These are phyloP conservation scores for Clitopilus passeckerianus DNA, from an alignment of 768 basidiomycete species.

Conservation along the genomic window DNA sequence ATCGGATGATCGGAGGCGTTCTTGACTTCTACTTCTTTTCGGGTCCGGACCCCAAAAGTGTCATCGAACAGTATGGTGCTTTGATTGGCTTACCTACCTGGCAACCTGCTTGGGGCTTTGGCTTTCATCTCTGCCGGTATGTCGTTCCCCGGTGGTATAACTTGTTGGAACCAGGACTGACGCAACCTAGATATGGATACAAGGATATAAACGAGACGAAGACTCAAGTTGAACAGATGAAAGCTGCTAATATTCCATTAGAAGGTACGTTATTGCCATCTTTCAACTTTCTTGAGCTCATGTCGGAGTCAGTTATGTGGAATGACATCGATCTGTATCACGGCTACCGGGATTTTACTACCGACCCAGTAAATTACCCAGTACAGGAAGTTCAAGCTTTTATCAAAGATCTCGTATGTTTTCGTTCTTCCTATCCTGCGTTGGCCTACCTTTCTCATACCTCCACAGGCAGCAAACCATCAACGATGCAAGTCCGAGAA, in stretches of 20 bases:
- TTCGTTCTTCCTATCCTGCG: neutral
- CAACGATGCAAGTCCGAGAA: conserved; percentile 35
- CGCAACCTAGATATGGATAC: conserved; percentile 30
- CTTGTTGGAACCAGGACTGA: no score
- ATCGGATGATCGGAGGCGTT: conserved; percentile 69
- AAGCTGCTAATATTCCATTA: conserved; percentile 68
- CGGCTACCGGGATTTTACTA: conserved; percentile 63
- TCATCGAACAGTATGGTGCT: conserved; percentile 66
- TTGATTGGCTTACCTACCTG: conserved; percentile 64
- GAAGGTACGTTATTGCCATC: conserved; percentile 40
- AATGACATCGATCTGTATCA: conserved; percentile 76
- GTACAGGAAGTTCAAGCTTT: conserved; percentile 46
- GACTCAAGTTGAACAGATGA: conserved; percentile 48
- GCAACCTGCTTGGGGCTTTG: conserved; percentile 74
- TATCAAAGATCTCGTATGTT: conserved; percentile 47
- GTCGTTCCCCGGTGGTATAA: no score
- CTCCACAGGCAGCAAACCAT: conserved; percentile 32
- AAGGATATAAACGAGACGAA: conserved; percentile 50
- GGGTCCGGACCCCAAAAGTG: conserved; percentile 48
- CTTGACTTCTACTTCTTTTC: conserved; percentile 78
- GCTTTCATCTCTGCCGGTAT: conserved; percentile 70
- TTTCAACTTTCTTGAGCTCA: neutral
- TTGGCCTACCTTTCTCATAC: neutral
- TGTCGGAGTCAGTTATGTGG: conserved; percentile 55
- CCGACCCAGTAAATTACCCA: conserved; percentile 62